Conservation (phyloP, 2,329 filamentous ascomycete genomes). For the Sodiomyces alkalinus region DNA sequence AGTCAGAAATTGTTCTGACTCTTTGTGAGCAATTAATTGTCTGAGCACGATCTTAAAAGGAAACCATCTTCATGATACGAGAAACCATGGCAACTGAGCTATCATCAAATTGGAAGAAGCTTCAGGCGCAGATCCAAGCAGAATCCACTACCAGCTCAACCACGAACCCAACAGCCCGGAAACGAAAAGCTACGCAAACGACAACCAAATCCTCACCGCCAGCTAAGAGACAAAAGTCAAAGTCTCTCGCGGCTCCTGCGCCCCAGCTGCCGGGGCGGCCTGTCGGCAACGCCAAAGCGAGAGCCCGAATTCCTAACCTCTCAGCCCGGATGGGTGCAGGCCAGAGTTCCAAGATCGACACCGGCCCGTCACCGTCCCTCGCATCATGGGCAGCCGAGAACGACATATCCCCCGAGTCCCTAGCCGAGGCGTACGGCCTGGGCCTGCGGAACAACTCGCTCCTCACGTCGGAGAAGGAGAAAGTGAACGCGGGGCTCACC, state of each 20-base stretch:
- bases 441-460: constrained; percentile 33
- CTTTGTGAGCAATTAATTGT: no score
- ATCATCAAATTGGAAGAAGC: constrained; percentile 65
- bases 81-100: constrained; percentile 29
- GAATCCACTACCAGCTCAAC: constrained; percentile 19
- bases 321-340: constrained; percentile 36
- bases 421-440: constrained; percentile 47
- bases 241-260: constrained; percentile 1
- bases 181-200: constrained; percentile 19
- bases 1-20: no score
- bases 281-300: constrained; percentile 7
- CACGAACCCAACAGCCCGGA: not conserved
- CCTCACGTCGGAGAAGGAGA: constrained; percentile 29
- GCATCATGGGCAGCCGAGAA: constrained; percentile 47
- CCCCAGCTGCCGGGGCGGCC: constrained; percentile 5
- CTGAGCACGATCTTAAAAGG: no score
- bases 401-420: constrained; percentile 41
- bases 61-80: not conserved
- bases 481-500: constrained; percentile 48
- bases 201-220: constrained; percentile 11
- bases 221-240: constrained; percentile 16
- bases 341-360: constrained; percentile 30
- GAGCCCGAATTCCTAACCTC: constrained; percentile 4
- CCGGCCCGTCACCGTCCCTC: constrained; percentile 35
- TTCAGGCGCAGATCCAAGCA: constrained; percentile 47